A percentile compares a stretch with the other conserved stretches of the same genome.
These are phyloP conservation scores for Intubia oerlemansii DNA, from an alignment of 2,329 filamentous ascomycete genomes.

Conservation along the genomic window DNA sequence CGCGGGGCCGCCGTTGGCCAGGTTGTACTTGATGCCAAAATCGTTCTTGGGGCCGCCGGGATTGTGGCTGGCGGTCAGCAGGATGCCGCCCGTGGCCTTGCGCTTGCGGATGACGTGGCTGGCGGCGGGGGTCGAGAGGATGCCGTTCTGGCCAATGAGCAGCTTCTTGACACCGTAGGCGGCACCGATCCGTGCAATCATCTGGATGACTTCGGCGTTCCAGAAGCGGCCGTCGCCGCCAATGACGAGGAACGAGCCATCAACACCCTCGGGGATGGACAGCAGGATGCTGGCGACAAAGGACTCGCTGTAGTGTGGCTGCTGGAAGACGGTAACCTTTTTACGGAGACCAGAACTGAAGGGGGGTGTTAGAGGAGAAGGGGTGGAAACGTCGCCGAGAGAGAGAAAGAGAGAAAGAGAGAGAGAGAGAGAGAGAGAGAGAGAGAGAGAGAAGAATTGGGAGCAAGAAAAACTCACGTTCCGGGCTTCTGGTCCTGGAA, in stretches of 20 bases:
- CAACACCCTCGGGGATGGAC: conserved; percentile 82
- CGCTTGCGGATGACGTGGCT: conserved; percentile 90
- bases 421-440: background rate
- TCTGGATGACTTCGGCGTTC: conserved; percentile 89
- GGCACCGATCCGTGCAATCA: conserved; percentile 92
- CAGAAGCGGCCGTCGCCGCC: conserved; percentile 93
- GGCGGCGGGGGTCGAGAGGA: conserved; percentile 87
- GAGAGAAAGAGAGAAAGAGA: background rate
- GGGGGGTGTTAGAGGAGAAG: background rate
- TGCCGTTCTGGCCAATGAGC: conserved; percentile 85
- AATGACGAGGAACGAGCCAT: conserved; percentile 80
- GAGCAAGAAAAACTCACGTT: too few relatives aligned
- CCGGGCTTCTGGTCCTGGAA: conserved; percentile 97
- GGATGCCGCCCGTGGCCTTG: conserved; percentile 87
- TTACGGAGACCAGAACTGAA: conserved; percentile 88
- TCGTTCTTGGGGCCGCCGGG: conserved; percentile 86
- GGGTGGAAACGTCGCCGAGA: background rate
- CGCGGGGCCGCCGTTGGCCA: conserved; percentile 85
- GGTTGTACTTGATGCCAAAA: conserved; percentile 99
- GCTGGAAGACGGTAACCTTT: conserved; percentile 95
- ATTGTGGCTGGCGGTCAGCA: conserved; percentile 95
- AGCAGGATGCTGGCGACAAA: conserved; percentile 88
- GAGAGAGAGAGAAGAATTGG: too few relatives aligned
- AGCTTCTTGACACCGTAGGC: conserved; percentile 99
- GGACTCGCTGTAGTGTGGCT: conserved; percentile 86